These are phyloP conservation scores for Boletus huronensis DNA, from an alignment of 768 basidiomycete species.

Conservation along the genomic window DNA sequence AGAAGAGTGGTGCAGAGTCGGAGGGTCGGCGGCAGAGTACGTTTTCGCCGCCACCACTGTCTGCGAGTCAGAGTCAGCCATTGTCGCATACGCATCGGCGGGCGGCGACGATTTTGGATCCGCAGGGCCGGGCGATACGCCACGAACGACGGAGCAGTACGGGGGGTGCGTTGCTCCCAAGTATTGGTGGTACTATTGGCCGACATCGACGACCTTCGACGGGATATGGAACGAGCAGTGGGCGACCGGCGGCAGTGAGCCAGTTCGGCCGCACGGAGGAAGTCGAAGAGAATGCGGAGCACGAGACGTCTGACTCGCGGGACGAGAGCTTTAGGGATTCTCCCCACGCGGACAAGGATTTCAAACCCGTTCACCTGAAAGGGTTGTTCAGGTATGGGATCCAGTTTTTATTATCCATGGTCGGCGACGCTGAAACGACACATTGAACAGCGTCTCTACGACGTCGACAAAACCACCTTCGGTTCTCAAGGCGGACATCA, in stretches of 20 bases:
- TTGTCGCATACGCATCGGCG: conserved; percentile 61
- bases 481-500: conserved; percentile 80
- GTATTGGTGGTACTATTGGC: conserved; percentile 55
- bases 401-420: background rate
- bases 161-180: conserved; percentile 53
- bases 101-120: conserved; percentile 75
- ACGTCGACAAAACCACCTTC: conserved; percentile 87
- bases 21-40: conserved; percentile 22
- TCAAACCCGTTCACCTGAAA: conserved; percentile 94
- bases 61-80: conserved; percentile 53
- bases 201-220: conserved; percentile 71
- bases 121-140: conserved; percentile 54
- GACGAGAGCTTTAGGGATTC: conserved; percentile 48
- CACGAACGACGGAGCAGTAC: conserved; percentile 80
- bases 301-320: conserved; percentile 29
- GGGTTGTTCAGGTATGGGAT: conserved; percentile 82
- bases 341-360: conserved; percentile 62
- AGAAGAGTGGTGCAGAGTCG: conserved; percentile 22
- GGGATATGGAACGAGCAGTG: conserved; percentile 41
- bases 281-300: conserved; percentile 47
- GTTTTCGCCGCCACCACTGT: conserved; percentile 31
- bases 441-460: conserved; percentile 71
- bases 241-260: conserved; percentile 36
- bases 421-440: background rate
- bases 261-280: conserved; percentile 51